Percentiles rank a stretch among this genome's conserved stretches.
These are phyloP conservation scores for Tylopilus balloui DNA, from an alignment of 768 basidiomycete species.

Conservation along the genomic window DNA sequence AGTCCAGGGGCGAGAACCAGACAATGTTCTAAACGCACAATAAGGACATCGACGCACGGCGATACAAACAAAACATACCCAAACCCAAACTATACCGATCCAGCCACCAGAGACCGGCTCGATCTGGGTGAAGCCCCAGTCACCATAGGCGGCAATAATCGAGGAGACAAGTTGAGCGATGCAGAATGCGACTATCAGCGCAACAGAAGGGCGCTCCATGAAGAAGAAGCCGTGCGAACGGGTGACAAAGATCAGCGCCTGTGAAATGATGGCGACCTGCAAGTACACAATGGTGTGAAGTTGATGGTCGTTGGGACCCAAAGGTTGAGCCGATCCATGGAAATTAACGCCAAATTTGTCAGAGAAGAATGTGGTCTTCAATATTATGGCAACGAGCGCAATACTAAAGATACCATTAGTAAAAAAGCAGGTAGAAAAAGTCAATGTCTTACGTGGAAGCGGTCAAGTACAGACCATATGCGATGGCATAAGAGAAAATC, in stretches of 20 bases:
- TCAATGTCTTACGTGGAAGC: slow-evolving; percentile 69
- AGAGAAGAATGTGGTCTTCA: slow-evolving; percentile 88
- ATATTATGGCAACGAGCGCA: slow-evolving; percentile 75
- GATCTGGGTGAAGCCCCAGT: slow-evolving; percentile 94
- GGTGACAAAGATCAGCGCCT: slow-evolving; percentile 95
- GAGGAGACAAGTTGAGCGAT: slow-evolving; percentile 91
- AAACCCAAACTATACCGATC: slow-evolving; percentile 97
- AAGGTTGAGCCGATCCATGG: slow-evolving; percentile 27
- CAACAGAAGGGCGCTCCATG: slow-evolving; percentile 90
- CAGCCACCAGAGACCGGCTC: slow-evolving; percentile 79
- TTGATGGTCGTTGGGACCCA: slow-evolving; percentile 52
- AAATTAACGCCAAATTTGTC: slow-evolving; percentile 74
- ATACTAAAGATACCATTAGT: slow-evolving; percentile 42
- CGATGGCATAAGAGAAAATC: slow-evolving; percentile 93
- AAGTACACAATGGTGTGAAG: slow-evolving; percentile 91
- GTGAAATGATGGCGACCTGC: slow-evolving; percentile 98
- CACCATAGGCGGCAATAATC: slow-evolving; percentile 89
- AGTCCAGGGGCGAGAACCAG: slow-evolving; percentile 95
- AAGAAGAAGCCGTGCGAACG: slow-evolving; percentile 95
- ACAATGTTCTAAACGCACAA: slow-evolving; percentile 65
- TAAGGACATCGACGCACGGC: slow-evolving; percentile 9
- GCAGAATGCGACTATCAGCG: slow-evolving; percentile 87
- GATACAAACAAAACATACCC: slow-evolving; percentile 54
- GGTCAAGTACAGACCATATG: slow-evolving; percentile 92
- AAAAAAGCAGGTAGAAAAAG: slow-evolving; percentile 3